These are phyloP conservation scores for Tricharina praecox DNA, from an alignment of 495 filamentous ascomycete species.

Conservation along the genomic window DNA sequence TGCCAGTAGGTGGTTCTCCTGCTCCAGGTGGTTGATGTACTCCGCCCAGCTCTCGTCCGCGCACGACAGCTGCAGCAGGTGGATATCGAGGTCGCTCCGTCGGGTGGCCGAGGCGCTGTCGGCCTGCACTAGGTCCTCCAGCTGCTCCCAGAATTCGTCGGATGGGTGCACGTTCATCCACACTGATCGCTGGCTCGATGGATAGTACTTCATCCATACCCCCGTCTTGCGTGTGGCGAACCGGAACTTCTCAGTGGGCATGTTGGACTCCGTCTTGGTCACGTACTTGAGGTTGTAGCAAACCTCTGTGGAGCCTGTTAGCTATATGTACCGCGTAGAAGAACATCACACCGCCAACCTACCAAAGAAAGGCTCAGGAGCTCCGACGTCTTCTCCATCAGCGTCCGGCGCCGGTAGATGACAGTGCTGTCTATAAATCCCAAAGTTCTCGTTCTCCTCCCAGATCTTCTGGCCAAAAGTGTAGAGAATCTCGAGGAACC, in stretches of 20 bases:
- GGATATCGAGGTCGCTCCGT: slow-evolving; percentile 10
- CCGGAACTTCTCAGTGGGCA: not conserved
- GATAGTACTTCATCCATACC: slow-evolving; percentile 8
- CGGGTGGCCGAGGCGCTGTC: not conserved
- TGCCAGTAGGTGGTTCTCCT: slow-evolving; percentile 11
- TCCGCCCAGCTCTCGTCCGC: slow-evolving; percentile 19
- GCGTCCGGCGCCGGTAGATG: not conserved
- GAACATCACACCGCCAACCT: not conserved
- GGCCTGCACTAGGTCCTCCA: not conserved
- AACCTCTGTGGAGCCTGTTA: slow-evolving; percentile 3
- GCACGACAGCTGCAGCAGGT: slow-evolving; percentile 11
- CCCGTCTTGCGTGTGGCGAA: slow-evolving; percentile 10
- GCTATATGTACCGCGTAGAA: not conserved
- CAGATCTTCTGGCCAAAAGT: slow-evolving; percentile 9
- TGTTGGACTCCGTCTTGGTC: not conserved
- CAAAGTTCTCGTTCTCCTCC: slow-evolving; percentile 8
- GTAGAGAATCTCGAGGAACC: slow-evolving; percentile 11
- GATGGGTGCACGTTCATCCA: slow-evolving; percentile 14
- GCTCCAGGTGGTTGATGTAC: slow-evolving; percentile 19
- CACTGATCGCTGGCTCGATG: not conserved
- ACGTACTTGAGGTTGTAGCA: slow-evolving; percentile 13
- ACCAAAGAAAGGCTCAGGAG: not conserved
- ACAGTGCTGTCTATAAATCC: slow-evolving; percentile 6
- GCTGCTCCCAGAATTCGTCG: not conserved
- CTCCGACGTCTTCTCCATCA: too few relatives aligned